Conservation (phyloP, 495 filamentous ascomycete genomes). For the Aspergillus hancockii region DNA sequence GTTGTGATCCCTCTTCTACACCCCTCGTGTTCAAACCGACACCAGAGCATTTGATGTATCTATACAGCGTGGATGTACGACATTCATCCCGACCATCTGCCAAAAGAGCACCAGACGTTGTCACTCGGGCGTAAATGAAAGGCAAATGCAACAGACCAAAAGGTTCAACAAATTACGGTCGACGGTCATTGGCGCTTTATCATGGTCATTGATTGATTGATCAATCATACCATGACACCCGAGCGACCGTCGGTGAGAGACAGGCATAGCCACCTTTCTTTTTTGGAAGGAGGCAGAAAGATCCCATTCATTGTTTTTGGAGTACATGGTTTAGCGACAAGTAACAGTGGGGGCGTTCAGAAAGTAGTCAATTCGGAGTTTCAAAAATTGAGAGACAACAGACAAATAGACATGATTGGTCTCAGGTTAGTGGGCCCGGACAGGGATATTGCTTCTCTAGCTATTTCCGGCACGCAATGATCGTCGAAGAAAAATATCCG, state of each 20-base stretch:
- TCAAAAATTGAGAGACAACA: conserved; percentile 13
- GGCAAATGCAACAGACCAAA: not conserved
- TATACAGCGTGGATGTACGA: not conserved
- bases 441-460: conserved; percentile 18
- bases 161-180: not conserved
- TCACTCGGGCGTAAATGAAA: not conserved
- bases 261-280: not conserved
- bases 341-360: too few relatives aligned
- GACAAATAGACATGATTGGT: conserved; percentile 16
- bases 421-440: conserved; percentile 10
- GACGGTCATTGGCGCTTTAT: not conserved
- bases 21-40: conserved; percentile 11
- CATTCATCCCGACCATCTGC: not conserved
- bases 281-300: not conserved
- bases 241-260: conserved; percentile 1
- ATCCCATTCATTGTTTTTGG: not conserved
- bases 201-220: not conserved
- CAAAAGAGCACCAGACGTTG: not conserved
- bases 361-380: conserved; percentile 4
- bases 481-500: conserved; percentile 26
- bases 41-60: not conserved
- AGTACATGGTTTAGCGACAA: not conserved
- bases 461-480: conserved; percentile 27
- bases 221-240: not conserved
- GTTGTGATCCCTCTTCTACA: not conserved